Evolutionary conservation across 805 yeast species (phyloP).

Genomic region (Barnettozyma californica): DNA sequence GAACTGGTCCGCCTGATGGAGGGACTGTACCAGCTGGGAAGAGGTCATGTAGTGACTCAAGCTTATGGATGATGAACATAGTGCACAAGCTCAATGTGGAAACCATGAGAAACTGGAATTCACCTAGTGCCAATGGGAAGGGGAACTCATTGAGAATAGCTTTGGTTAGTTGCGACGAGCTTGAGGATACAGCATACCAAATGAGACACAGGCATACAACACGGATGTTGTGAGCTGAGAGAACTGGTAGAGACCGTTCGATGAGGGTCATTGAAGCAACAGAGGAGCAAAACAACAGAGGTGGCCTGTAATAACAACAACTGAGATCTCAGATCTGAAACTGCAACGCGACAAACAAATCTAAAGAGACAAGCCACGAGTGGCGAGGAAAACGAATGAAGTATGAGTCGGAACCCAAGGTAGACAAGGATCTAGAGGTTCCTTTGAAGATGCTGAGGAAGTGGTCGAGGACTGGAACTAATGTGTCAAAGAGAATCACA

Average conservation of each 20-base stretch:
- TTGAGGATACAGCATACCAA: conserved; percentile 60
- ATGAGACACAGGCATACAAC: conserved; percentile 35
- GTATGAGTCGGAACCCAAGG: neutral
- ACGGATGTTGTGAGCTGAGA: conserved; percentile 5
- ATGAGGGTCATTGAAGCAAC: neutral
- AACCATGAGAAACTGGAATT: conserved; percentile 54
- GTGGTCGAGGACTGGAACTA: neutral
- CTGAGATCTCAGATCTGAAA: neutral
- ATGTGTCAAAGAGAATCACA: neutral
- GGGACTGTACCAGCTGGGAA: conserved; percentile 60
- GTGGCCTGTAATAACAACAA: neutral
- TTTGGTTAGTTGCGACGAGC: conserved; percentile 63
- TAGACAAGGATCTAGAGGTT: neutral
- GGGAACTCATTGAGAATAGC: conserved; percentile 48
- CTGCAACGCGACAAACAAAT: neutral
- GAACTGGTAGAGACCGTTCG: neutral
- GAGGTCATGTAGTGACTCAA: conserved; percentile 26
- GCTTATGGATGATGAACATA: conserved; percentile 30
- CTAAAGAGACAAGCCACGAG: neutral
- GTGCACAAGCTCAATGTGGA: conserved; percentile 37
- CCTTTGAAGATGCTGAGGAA: neutral
- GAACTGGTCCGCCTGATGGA: conserved; percentile 16
- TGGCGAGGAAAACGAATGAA: neutral
- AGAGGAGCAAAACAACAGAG: neutral
- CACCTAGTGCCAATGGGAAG: conserved; percentile 60